Percentiles rank a stretch among this genome's conserved stretches.
Conservation (phyloP, 164 flowering plant genomes). For the Sextonia rubra region DNA sequence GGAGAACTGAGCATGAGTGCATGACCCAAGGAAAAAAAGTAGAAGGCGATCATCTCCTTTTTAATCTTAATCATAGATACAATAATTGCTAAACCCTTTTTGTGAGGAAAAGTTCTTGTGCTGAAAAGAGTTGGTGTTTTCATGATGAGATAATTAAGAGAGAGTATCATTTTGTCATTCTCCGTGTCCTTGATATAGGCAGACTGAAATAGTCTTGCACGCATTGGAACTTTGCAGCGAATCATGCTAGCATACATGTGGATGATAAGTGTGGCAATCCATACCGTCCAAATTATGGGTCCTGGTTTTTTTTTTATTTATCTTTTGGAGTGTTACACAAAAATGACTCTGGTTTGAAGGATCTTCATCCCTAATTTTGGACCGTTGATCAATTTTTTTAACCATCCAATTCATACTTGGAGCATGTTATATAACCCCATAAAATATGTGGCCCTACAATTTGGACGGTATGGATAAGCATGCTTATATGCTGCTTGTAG, state of each 20-base stretch:
- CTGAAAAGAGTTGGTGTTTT: constrained; percentile 16
- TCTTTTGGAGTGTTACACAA: neutral
- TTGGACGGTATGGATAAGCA: neutral
- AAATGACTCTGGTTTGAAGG: neutral
- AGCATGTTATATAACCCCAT: neutral
- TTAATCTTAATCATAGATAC: constrained; percentile 53
- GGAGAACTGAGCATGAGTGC: constrained; percentile 27
- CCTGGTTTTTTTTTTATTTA: no score
- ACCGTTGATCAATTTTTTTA: no score
- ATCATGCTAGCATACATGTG: no score
- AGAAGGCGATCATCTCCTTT: constrained; percentile 29
- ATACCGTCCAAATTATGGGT: neutral
- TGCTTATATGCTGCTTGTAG: neutral
- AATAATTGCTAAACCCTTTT: constrained; percentile 49
- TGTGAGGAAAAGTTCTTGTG: constrained; percentile 11
- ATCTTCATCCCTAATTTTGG: no score
- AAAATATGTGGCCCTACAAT: neutral
- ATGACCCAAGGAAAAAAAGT: constrained; percentile 6
- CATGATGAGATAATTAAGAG: constrained; percentile 19
- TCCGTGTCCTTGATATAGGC: neutral
- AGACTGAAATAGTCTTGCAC: neutral
- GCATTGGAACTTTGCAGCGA: neutral
- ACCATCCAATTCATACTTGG: neutral
- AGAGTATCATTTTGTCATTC: neutral
- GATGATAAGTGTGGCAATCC: neutral